Evolutionary conservation across 2,329 filamentous ascomycete genomes (phyloP), one percentile per base, ranked within the genome.

Genomic region (Daldinia sp.): DNA sequence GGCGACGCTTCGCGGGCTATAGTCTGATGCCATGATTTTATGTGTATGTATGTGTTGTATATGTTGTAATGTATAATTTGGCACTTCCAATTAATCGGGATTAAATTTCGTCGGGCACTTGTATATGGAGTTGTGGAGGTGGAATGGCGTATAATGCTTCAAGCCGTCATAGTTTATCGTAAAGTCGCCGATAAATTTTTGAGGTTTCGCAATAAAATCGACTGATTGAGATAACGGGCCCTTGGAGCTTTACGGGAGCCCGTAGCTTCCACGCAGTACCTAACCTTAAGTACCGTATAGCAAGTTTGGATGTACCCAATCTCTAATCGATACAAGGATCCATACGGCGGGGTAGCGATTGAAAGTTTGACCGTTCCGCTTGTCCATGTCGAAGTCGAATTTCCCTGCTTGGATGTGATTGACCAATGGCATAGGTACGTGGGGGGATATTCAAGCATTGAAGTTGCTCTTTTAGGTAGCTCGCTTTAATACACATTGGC

Each of bases 1-100:
- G 75, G 88, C 88, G 78, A 92, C 90, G 81, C 89, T 92, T 78
- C 91, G 90, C 68, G 91, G 86, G 72, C 82, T 75, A 48, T 72
- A 73, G 62, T 70, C 63, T 62, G 59, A 57, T 18, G 72, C 70
- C 72, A 74, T 74, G 28, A 26, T 35, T 30, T 33, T 54, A 10
- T 18, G 13, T 30, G 6, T 42, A 13, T 53, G 18, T 50, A 42
- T 56, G 5, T 26, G 18, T 15, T 23, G 10, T 35, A 35, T 9
- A 6, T 35, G 33, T 35, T 35, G 20, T 23, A 23, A 23, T 23
- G 20, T 35, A 35, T 35, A 35, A 23, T 23, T 23, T 23, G 33
- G 33, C 33, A 26, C 18, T 15, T 41, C 41, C 20, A 30, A 10
- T 50, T 23, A 7, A 26, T 54, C 26, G 20, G 26, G 5, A 42